Base-by-base conservation (phyloP, 495 filamentous ascomycete genomes). In the Hyaloscypha hepaticicola region DNA sequence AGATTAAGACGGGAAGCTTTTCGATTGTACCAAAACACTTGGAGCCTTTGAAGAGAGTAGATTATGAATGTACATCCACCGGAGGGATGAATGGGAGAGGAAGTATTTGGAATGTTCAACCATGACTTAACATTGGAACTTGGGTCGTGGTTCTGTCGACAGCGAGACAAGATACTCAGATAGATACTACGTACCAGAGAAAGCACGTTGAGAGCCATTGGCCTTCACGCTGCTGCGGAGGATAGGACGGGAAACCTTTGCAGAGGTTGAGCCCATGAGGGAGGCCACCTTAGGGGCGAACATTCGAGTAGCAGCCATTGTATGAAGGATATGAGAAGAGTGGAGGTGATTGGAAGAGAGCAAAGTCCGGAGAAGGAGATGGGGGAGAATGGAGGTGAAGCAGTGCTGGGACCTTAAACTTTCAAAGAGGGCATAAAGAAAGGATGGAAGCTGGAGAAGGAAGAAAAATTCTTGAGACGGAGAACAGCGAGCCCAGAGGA, bases 271-370 rank as follows among this genome's bases (percentile, higher is more conserved):
- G 82, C 86, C 88, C 82, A 91, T 90, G 81, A 88, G 83, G 78
- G 88, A 80, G 69, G 83, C 80, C 71, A 83, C 79, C 70, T 85
- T 83, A 68, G 85, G 83, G 71, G 85, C 84, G 75, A 90, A 87
- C 75, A 90, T 82, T 79, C 87, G 86, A 77, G 85, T 79, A 80
- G 87, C 84, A 80, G 87, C 84, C 88, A 90, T 90, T 88, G 82
- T 87, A 81, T 82, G 76, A 77, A 74, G 75, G 73, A 75, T 69
- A 63, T 72, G 66, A 68, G 68, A 21, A 21, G 76, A 70, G 66
- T 53, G 57, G 73, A 75, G 71, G 70, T 77, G 74, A 70, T 71
- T 69, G 68, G 69, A 68, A 74, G 70, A 68, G 72, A 70, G 26
- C 25, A 72, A 66, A 64, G 61, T 71, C 71, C 65, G 69, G 66